Evolutionary conservation across 805 yeast species (phyloP), one percentile per base, ranked within the genome.

Genomic region (Lipomyces oligophaga): DNA sequence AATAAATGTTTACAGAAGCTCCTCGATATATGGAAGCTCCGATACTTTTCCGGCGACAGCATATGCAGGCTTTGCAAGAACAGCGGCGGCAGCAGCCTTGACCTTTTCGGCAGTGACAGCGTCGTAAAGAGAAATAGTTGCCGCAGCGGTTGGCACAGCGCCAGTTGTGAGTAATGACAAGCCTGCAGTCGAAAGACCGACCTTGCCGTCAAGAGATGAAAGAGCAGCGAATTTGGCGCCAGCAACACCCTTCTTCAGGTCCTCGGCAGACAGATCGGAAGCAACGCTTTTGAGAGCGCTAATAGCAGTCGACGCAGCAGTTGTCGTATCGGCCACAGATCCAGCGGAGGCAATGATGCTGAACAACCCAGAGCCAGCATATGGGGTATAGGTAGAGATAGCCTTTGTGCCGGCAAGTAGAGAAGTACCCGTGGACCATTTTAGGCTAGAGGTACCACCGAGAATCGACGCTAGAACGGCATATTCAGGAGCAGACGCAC

Each of bases 1-100:
- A 10, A 11, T 7, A 34, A n/a, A 10, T 30, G n/a, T 21, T 18
- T 33, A 44, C n/a, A 33, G 36, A 31, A 49, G 34, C 43, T 93
- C 96, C 68, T 84, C 88, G 62, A 83, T 82, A 68, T 75, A 84
- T 63, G 98, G 97, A 72, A 90, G 79, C 58, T 79, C 80, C 64
- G 80, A 82, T 52, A 83, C 79, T 68, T 87, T 83, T 71, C 97
- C 98, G 54, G 86, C 81, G 55, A 93, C 96, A 57, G 83, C 93
- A 64, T 84, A 81, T 73, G 82, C 87, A 74, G 81, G 81, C 63
- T 79, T 79, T 56, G 75, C 52, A 26, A 61, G 43, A 52, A 83
- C 60, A 63, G 39, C 41, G 33, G 38, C 45, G 40, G 66, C 62
- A 41, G 67, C 63, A 36, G 69, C 66, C 46, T 65, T 64, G 32